Base-by-base conservation (phyloP, 2,329 filamentous ascomycete genomes). In the Pyrenochaeta sp. region DNA sequence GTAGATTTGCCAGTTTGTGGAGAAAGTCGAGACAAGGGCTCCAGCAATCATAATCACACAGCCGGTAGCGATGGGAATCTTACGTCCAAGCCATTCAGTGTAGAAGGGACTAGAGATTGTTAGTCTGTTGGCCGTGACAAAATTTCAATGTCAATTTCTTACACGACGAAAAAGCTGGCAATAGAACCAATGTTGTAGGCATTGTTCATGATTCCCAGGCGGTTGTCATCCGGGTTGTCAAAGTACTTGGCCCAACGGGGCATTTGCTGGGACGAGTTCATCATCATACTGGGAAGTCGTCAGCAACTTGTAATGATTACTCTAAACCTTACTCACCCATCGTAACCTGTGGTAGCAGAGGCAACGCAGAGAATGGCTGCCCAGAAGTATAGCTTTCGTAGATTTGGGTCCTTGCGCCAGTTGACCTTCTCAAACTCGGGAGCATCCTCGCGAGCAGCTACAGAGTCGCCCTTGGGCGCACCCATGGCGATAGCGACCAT, bases 261-360 rank as follows among this genome's bases (percentile, higher is more conserved):
- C 46, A 80, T 66, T 54, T 75, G 75, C 49, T 77, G 78, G 4
- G 75, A 75, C n/a, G 75, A 76, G 63, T 79, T 79, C 54, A 79
- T 67, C 70, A 78, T 76, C 67, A 68, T 78, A 64, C 67, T 80
- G 69, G n/a, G 43, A 32, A 43, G 30, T 14, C 2, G 18, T 59
- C 36, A 58, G 60, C 20, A 29, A 20, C 7, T 21, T 21, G 6
- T 37, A 10, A 14, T 37, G 7, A n/a, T 10, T 20, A 37, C n/a
- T 17, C 46, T 4, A 6, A 20, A 14, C 1, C 29, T n/a, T 15
- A 56, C 76, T 56, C 71, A 83, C 81, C 81, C 80, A 80, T 84
- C 81, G 68, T 83, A 83, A 66, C 81, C 80, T 33, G 82, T 85
- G 30, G 83, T 85, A 15, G 83, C 83, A 14, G 83, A 85, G 41